Evolutionary conservation across 441 rosid genomes (phyloP), one percentile per base, ranked within the genome.

Genomic region (Gossypium lobatum): DNA sequence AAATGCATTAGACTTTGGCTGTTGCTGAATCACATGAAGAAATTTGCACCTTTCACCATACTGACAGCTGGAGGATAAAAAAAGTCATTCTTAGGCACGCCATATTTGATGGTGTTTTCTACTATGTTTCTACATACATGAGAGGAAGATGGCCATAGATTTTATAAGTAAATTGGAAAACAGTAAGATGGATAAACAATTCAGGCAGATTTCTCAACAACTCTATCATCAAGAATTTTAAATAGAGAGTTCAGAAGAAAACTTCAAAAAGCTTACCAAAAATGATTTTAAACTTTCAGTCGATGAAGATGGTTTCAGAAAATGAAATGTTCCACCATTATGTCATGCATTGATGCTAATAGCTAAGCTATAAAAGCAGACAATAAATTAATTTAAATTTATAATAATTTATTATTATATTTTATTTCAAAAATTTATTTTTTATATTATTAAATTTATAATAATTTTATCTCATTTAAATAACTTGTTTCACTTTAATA

Each of bases 41-140:
- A 75, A 91, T 77, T 74, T 91, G 80, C 98, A 93, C 21, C 84
- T 80, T 62, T 85, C 97, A 18, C 97, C 98, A 26, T 82, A 95
- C 79, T 80, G 85, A 77, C 97, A 95, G 82, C 99, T 95, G 88
- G 72, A 86, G 79, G 58, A 75, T 14, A 28, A 28, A 60, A 31
- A 5, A 28, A 28, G 20, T 7, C 65, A n/a, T 9, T 5, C 42
- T 26, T 28, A 57, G 10, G 64, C 17, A 23, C 16, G 13, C 34
- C 17, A 58, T 23, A 31, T 23, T 13, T 59, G 65, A n/a, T 31
- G 39, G 28, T n/a, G 11, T 16, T 34, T 17, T 17, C 6, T 17
- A 16, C 14, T 16, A 2, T 16, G 14, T 8, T 34, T 34, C 48
- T 17, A 34, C 3, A 20, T 16, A 17, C 67, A 31, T 6, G 25